phyloP scores from a whole-genome alignment of 306 rosid genomes.

The Cyclanthera cordifolia region DNA sequence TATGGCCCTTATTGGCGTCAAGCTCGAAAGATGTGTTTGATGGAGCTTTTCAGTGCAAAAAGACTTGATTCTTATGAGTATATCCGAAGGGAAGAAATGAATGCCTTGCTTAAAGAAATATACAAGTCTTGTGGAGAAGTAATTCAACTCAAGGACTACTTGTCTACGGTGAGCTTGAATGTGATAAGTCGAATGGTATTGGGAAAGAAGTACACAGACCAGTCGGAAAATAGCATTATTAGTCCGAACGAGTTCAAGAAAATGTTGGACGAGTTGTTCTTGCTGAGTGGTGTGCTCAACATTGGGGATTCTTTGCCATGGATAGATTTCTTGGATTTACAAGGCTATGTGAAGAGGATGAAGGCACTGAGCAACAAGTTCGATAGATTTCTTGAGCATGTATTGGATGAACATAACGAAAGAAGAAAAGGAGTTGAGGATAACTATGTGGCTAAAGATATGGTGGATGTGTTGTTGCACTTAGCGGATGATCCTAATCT shows the following conservation, averaged over 20 bases:
- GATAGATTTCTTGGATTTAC: neutral
- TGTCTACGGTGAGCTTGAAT: slow-evolving; percentile 16
- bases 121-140: slow-evolving; percentile 13
- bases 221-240: slow-evolving; percentile 23
- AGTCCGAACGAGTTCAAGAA: slow-evolving; percentile 58
- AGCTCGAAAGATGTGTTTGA: slow-evolving; percentile 41
- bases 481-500: neutral
- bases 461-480: neutral
- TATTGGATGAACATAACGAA: neutral
- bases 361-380: neutral
- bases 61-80: slow-evolving; percentile 55
- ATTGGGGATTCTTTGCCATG: neutral
- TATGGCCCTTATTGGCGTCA: neutral
- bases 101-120: slow-evolving; percentile 19
- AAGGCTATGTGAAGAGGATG: neutral
- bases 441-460: neutral
- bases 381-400: neutral
- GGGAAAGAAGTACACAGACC: slow-evolving; percentile 13
- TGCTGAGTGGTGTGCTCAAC: slow-evolving; percentile 51
- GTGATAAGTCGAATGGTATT: neutral
- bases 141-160: slow-evolving; percentile 28
- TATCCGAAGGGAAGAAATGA: slow-evolving; percentile 48
- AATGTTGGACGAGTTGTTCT: slow-evolving; percentile 72
- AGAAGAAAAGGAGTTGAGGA: neutral
- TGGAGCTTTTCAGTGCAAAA: slow-evolving; percentile 48